phyloP scores from a whole-genome alignment of 768 basidiomycete genomes.

The Hebeloma cylindrosporum region DNA sequence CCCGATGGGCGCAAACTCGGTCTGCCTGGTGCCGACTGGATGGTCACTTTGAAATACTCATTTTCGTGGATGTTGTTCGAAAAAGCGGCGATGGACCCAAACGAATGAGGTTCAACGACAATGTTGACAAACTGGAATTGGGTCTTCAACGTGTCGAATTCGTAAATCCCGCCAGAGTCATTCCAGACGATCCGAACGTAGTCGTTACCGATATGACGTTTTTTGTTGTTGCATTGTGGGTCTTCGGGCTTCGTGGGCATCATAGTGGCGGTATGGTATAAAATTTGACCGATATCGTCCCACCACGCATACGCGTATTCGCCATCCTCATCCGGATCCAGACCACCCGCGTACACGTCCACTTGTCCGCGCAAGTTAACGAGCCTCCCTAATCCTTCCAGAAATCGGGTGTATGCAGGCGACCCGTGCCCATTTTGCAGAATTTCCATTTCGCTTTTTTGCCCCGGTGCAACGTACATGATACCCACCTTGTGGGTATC shows the following conservation, averaged over 20 bases:
- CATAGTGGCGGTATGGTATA: conserved; percentile 95
- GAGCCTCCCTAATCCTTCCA: conserved; percentile 85
- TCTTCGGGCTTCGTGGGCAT: conserved; percentile 83
- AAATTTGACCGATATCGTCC: conserved; percentile 94
- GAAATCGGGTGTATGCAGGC: conserved; percentile 90
- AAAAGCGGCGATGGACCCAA: conserved; percentile 81
- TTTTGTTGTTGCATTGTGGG: conserved; percentile 79
- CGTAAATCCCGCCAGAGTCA: conserved; percentile 87
- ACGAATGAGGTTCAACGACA: conserved; percentile 90
- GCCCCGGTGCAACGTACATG: conserved; percentile 93
- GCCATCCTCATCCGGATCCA: conserved; percentile 90
- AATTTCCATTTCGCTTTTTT: conserved; percentile 81
- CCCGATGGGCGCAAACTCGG: conserved; percentile 91
- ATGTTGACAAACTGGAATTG: conserved; percentile 98
- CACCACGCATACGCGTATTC: conserved; percentile 99
- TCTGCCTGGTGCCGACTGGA: conserved; percentile 87
- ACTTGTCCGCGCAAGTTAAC: conserved; percentile 87
- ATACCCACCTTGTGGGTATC: conserved; percentile 97
- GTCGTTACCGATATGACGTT: conserved; percentile 96
- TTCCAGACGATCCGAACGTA: conserved; percentile 97
- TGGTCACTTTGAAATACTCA: conserved; percentile 93
- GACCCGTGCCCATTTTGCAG: conserved; percentile 90
- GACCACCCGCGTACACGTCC: conserved; percentile 90
- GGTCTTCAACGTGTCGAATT: conserved; percentile 88
- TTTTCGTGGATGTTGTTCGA: conserved; percentile 84